phyloP scores from a whole-genome alignment of 139 green algal genomes.

The Chlorella sp. region DNA sequence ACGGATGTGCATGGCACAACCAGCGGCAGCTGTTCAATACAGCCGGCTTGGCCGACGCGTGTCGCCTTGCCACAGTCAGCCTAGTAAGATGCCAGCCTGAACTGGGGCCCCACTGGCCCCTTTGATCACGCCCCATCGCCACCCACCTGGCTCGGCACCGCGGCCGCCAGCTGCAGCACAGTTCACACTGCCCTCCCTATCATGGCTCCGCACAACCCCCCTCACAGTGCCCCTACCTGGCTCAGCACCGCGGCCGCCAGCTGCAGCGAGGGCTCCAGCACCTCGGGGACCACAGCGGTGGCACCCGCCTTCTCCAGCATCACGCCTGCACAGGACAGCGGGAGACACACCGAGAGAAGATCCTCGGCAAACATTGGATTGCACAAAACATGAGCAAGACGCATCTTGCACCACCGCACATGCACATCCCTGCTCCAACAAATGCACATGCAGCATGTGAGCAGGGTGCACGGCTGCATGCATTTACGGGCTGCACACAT shows the following conservation, averaged over 20 bases:
- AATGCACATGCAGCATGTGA: too few species aligned
- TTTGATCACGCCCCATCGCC: too few species aligned
- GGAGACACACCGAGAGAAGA: not conserved
- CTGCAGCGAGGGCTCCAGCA: constrained; percentile 95
- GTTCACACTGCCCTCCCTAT: not conserved
- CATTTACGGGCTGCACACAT: not conserved
- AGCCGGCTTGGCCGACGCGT: too few species aligned
- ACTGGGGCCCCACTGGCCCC: too few species aligned
- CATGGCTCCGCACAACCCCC: too few species aligned
- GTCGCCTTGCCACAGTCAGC: too few species aligned
- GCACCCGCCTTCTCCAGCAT: constrained; percentile 97
- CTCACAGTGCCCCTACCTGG: too few species aligned
- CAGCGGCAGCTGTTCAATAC: not conserved
- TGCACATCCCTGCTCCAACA: too few species aligned
- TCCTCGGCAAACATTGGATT: not conserved
- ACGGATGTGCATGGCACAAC: not conserved
- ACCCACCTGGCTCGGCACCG: too few species aligned
- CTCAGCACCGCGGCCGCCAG: constrained; percentile 91
- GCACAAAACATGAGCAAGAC: not conserved
- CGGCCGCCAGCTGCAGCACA: not conserved
- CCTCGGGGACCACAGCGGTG: constrained; percentile 96
- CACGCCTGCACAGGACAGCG: constrained; percentile 49
- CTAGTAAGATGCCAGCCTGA: too few species aligned
- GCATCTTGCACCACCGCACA: too few species aligned
- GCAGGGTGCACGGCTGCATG: not conserved